Conservation (phyloP, 2,329 filamentous ascomycete genomes). For the Aspergillus sojae region DNA sequence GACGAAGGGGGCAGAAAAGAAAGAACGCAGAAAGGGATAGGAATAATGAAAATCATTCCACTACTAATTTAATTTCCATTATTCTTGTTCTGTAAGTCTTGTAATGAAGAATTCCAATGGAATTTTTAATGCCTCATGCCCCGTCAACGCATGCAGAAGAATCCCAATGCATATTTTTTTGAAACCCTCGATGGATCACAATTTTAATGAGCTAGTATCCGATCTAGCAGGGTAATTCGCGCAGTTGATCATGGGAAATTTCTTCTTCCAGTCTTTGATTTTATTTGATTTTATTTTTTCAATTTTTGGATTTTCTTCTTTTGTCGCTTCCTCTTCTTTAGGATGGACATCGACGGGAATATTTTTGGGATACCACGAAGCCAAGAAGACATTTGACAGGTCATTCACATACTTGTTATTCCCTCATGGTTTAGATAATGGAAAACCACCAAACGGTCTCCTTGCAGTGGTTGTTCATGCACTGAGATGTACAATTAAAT, state of each 20-base stretch:
- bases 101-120: not conserved
- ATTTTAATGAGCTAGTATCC: not conserved
- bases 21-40: not conserved
- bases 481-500: not conserved
- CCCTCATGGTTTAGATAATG: conserved; percentile 10
- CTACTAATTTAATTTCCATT: not conserved
- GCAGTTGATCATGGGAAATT: conserved; percentile 22
- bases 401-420: conserved; percentile 4
- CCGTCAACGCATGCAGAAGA: not conserved
- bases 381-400: not conserved
- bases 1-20: not conserved
- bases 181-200: not conserved
- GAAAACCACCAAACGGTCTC: not conserved
- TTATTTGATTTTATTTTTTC: not conserved
- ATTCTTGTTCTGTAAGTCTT: not conserved
- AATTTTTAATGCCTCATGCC: not conserved
- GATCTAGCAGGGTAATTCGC: conserved; percentile 26
- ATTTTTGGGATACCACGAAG: not conserved
- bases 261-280: not conserved
- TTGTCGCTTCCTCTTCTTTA: not conserved
- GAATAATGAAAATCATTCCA: not conserved
- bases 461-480: not conserved
- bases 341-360: too few species aligned
- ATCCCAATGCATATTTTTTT: not conserved
- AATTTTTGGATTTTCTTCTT: too few species aligned